Conservation (phyloP, 2,329 filamentous ascomycete genomes). For the Metarhizium rileyi region DNA sequence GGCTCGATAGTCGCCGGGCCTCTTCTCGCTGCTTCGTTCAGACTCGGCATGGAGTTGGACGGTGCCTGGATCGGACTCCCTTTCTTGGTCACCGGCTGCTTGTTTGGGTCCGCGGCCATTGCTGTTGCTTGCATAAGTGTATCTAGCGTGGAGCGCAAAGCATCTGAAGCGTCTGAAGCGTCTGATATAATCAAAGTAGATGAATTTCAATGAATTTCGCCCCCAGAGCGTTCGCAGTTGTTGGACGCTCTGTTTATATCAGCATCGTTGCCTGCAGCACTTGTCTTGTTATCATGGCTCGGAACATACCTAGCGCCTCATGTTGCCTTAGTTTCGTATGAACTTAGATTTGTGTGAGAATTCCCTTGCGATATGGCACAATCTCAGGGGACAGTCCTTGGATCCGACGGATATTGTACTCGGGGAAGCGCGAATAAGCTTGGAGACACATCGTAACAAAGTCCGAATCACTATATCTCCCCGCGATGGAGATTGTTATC, state of each 20-base stretch:
- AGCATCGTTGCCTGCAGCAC: not conserved
- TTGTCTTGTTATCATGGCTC: too few species aligned
- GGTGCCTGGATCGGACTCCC: slow-evolving; percentile 9
- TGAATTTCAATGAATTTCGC: not conserved
- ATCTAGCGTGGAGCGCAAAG: not conserved
- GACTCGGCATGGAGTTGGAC: slow-evolving; percentile 8
- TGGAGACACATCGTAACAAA: too few species aligned
- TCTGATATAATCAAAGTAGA: not conserved
- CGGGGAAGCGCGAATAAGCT: too few species aligned
- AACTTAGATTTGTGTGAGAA: too few species aligned
- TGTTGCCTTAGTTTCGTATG: too few species aligned
- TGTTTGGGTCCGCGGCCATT: slow-evolving; percentile 7
- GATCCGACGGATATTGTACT: too few species aligned
- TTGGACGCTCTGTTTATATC: not conserved
- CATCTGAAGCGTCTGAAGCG: not conserved
- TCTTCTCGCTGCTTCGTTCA: slow-evolving; percentile 10
- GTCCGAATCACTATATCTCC: too few species aligned
- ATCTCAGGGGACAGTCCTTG: too few species aligned
- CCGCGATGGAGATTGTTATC: too few species aligned
- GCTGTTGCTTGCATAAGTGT: not conserved
- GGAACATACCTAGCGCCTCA: too few species aligned
- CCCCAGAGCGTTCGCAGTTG: not conserved
- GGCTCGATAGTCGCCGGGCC: slow-evolving; percentile 11
- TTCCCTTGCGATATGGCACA: too few species aligned
- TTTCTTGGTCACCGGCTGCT: slow-evolving; percentile 5